phyloP scores from a whole-genome alignment of 306 rosid species.

The Sophora flavescens region DNA sequence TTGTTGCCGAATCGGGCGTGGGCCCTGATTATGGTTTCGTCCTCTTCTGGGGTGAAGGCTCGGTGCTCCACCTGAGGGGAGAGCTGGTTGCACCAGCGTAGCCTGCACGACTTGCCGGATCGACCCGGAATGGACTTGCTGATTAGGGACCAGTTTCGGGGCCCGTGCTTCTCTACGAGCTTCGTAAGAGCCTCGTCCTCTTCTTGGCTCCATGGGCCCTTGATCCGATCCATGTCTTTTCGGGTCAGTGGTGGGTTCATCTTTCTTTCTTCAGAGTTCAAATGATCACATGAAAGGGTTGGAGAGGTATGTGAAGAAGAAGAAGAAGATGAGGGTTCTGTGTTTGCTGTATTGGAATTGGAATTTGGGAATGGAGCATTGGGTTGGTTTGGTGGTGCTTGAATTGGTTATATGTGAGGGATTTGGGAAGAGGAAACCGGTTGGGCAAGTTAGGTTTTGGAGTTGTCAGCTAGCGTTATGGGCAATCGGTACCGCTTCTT shows the following conservation, averaged over 20 bases:
- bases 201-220: conserved; percentile 97
- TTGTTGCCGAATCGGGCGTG: conserved; percentile 95
- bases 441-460: conserved; percentile 60
- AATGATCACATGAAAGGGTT: not conserved
- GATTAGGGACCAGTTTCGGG: conserved; percentile 91
- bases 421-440: conserved; percentile 65
- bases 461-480: conserved; percentile 49
- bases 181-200: conserved; percentile 84
- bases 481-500: conserved; percentile 70
- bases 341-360: not conserved
- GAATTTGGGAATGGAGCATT: conserved; percentile 26
- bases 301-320: not conserved
- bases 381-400: not conserved
- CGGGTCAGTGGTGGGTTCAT: conserved; percentile 46
- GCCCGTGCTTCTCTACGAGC: conserved; percentile 87
- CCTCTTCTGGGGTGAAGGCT: conserved; percentile 85
- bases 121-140: conserved; percentile 89
- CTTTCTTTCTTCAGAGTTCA: not conserved
- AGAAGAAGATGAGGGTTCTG: not conserved
- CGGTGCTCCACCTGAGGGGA: conserved; percentile 97
- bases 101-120: conserved; percentile 93
- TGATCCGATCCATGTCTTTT: conserved; percentile 90
- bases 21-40: conserved; percentile 86
- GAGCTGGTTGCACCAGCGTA: conserved; percentile 98
- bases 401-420: conserved; percentile 57